Base-by-base conservation (phyloP, 768 basidiomycete genomes). In the Kwoniella mangroviensis region DNA sequence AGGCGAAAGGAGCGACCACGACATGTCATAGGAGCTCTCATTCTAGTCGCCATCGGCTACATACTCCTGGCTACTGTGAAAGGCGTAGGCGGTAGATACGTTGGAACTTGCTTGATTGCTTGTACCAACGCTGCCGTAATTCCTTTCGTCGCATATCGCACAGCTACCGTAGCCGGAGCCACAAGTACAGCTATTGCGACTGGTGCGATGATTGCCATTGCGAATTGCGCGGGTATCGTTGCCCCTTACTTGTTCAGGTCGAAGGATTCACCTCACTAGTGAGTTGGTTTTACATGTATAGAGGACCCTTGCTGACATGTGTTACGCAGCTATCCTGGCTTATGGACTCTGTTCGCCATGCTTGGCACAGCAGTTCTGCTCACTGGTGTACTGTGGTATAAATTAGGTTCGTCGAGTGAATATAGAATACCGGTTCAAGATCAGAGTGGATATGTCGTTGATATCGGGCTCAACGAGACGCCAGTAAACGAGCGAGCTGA, bases 101-200 rank as follows among this genome's bases (percentile, higher is more conserved):
- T 79, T 24, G 80, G 75, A 0, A 70, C 77, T 9, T 77, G 71
- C 61, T 66, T 79, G 45, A 78, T 81, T 45, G 78, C 78, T 13
- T 81, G 80, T 61, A 78, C 78, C 43, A 81, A 81, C 62, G 71
- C 77, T 0, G 78, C 80, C 3, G 75, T 79, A 57, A 77, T 79
- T 43, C 80, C 80, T 4, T 78, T 81, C 61, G 66, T 78, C 56
- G 76, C 74, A 3, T 75, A 70, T 49, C 69, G 72, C 26, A 75
- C 76, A 2, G 77, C 80, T 1, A 81, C 77, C 0, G 77, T 79
- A 10, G 63, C 72, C 0, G 78, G 80, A 10, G 70, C 78, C 1
- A 81, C 80, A 0, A 51, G 64, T 19, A 79, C 80, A 4, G 78
- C 77, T 5, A 74, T 81, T 59, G 80, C 80, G 0, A 81, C 77